phyloP scores from a whole-genome alignment of 345 rosid genomes.

The Murraya paniculata region DNA sequence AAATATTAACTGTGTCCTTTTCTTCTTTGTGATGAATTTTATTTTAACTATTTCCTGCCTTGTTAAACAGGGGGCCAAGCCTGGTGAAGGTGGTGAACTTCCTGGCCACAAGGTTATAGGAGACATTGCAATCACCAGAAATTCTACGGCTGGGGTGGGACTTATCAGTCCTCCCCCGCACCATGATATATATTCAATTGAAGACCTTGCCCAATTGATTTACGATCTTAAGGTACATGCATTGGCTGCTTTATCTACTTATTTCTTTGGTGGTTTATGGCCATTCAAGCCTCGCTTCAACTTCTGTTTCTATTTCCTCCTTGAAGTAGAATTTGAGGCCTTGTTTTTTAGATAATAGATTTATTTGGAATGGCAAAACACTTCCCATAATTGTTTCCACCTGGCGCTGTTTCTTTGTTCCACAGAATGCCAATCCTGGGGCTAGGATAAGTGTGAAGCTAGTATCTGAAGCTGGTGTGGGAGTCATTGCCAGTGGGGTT shows the following conservation, averaged over 20 bases:
- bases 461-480: constrained; percentile 99
- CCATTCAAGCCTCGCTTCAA: not conserved
- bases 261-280: not conserved
- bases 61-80: constrained; percentile 88
- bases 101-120: constrained; percentile 99
- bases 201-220: constrained; percentile 97
- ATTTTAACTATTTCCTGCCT: constrained; percentile 21
- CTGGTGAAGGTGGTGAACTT: constrained; percentile 99
- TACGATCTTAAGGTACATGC: constrained; percentile 94
- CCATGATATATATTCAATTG: constrained; percentile 98
- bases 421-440: constrained; percentile 87
- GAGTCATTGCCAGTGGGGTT: constrained; percentile 98
- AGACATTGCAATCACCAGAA: constrained; percentile 94
- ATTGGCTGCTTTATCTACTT: not conserved
- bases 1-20: constrained; percentile 25
- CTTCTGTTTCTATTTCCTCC: not conserved
- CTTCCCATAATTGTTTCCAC: not conserved
- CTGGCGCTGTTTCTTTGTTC: constrained; percentile 11
- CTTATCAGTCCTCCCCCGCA: constrained; percentile 99
- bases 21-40: constrained; percentile 13
- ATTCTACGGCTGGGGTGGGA: constrained; percentile 98
- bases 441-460: constrained; percentile 95
- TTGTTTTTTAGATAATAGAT: not conserved
- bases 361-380: not conserved
- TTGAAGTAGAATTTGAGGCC: not conserved